Base-by-base conservation (phyloP, 345 rosid species). In the Melaleuca quinquenervia region DNA sequence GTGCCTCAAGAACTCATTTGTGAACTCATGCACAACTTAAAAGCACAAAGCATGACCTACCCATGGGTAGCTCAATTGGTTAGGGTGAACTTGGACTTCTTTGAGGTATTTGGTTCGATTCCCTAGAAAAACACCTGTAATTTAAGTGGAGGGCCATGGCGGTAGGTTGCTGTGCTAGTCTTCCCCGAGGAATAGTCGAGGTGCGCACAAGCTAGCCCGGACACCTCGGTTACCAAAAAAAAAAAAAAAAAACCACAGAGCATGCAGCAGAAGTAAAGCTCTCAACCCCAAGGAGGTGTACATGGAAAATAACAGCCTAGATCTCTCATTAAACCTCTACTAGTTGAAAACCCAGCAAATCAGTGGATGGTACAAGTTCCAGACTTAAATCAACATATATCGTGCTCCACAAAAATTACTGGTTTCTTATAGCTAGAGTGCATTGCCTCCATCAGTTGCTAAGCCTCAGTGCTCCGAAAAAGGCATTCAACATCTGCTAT, bases 381-480 rank as follows among this genome's bases (percentile, higher is more conserved):
- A 16, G 32, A 45, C 16, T 45, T 45, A 82, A 82, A 55, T 45
- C 9, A 32, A 50, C 41, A 82, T 12, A 82, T 8, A 22, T 22
- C 36, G 50, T 82, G 41, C 50, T 82, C 52, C 53, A 82, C 26
- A 82, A 21, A 32, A 70, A 32, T 70, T 8, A 27, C 53, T 45
- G 53, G 53, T 0, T 45, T 49, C 50, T 48, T 24, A 24, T 16
- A 49, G 20, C 48, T 70, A 70, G 48, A 36, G 48, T 70, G 22
- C 24, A 10, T 13, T 58, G 32, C n/a, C 0, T 27, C 82, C 56
- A 44, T 3, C 48, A 52, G 75, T 56, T 32, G 53, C 87, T 93
- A 94, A 44, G 92, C 94, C 85, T 94, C 93, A 44, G 91, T 90
- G 78, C 93, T 90, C 82, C 87, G 92, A 84, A 92, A 94, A 89